Conservation (phyloP, 768 basidiomycete species). For the Macrolepiota fuliginosa region DNA sequence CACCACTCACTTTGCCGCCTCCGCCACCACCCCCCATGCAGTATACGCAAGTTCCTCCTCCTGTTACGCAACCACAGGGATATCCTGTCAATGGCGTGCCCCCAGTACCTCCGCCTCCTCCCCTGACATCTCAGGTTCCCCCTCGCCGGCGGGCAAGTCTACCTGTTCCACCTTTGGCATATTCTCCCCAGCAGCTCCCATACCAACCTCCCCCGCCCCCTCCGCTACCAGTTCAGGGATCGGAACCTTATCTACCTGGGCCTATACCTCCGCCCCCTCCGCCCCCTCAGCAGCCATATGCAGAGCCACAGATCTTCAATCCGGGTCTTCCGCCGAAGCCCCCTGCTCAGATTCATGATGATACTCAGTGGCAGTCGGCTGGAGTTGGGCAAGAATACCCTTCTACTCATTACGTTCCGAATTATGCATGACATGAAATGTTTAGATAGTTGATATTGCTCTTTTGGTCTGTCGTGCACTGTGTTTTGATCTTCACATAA, state of each 20-base stretch:
- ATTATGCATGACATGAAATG: constrained; percentile 2
- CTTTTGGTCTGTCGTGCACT: not conserved
- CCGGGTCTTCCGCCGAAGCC: constrained; percentile 36
- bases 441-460: constrained; percentile 1
- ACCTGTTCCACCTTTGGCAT: constrained; percentile 46
- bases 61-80: constrained; percentile 18
- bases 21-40: constrained; percentile 23
- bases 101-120: constrained; percentile 29
- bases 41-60: constrained; percentile 11
- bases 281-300: constrained; percentile 6
- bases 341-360: constrained; percentile 29
- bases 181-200: constrained; percentile 34
- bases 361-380: constrained; percentile 31
- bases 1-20: constrained; percentile 24
- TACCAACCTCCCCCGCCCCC: constrained; percentile 37
- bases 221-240: constrained; percentile 19
- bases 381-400: not conserved
- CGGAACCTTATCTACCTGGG: constrained; percentile 27
- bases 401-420: not conserved
- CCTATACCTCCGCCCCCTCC: constrained; percentile 25
- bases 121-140: constrained; percentile 18
- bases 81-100: constrained; percentile 15
- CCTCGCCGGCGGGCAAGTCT: constrained; percentile 32
- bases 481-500: not conserved
- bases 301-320: not conserved